phyloP scores from a whole-genome alignment of 768 basidiomycete genomes.

The Rhizopogon roseolus region DNA sequence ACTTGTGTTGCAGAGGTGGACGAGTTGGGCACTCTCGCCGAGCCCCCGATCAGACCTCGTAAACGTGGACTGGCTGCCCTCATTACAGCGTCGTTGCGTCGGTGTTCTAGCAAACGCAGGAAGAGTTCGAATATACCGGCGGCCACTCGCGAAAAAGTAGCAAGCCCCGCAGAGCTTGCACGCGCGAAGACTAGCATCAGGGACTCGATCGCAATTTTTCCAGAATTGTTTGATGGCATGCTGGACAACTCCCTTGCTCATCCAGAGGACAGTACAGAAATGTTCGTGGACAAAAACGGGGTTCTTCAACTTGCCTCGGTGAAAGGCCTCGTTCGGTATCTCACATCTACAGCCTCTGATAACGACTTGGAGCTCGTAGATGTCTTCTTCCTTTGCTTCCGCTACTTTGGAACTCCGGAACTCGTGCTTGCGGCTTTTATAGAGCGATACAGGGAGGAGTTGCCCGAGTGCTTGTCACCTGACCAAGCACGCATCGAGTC shows the following conservation, averaged over 20 bases:
- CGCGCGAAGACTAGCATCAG: slow-evolving; percentile 19
- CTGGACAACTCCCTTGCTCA: slow-evolving; percentile 26
- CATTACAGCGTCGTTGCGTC: slow-evolving; percentile 4
- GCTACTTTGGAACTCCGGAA: slow-evolving; percentile 54
- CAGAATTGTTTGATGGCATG: slow-evolving; percentile 18
- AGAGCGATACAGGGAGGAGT: slow-evolving; percentile 42
- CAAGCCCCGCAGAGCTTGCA: slow-evolving; percentile 13
- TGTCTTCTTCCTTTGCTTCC: slow-evolving; percentile 69
- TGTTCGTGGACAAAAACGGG: slow-evolving; percentile 22
- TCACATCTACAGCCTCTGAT: slow-evolving; percentile 38
- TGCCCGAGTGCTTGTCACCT: slow-evolving; percentile 12
- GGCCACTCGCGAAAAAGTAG: background rate
- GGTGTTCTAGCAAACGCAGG: no score
- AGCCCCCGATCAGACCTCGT: background rate
- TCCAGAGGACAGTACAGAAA: slow-evolving; percentile 22
- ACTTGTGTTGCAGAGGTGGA: background rate
- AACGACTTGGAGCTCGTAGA: slow-evolving; percentile 39
- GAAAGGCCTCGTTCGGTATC: slow-evolving; percentile 38
- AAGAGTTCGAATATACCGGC: background rate
- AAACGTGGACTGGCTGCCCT: slow-evolving; percentile 13
- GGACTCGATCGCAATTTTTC: slow-evolving; percentile 24
- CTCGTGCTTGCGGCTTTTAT: slow-evolving; percentile 41
- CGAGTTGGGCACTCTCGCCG: background rate
- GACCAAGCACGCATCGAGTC: slow-evolving; percentile 37
- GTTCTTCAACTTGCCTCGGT: slow-evolving; percentile 32